Evolutionary conservation across 768 basidiomycete genomes (phyloP).

Genomic region (Phanerochaete carnosa): DNA sequence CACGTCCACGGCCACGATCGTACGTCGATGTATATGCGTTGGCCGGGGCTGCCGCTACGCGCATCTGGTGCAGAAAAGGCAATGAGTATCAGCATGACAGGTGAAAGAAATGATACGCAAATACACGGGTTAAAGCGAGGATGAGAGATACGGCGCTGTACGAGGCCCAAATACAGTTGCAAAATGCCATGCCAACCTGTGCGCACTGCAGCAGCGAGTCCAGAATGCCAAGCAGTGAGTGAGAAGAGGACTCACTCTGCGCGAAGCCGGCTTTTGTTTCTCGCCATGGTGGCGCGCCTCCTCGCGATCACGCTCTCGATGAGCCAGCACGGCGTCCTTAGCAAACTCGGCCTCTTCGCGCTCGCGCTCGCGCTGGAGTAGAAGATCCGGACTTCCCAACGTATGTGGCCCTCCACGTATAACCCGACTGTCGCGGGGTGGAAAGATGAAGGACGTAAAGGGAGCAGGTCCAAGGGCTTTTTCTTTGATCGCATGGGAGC

Average conservation of each 20-base stretch:
- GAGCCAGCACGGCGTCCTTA: constrained; percentile 16
- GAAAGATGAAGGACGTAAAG: constrained; percentile 12
- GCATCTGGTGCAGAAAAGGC: not conserved
- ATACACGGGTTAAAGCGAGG: not conserved
- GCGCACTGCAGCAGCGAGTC: not conserved
- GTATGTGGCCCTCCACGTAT: not conserved
- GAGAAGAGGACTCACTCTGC: constrained; percentile 8
- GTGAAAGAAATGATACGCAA: not conserved
- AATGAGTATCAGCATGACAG: not conserved
- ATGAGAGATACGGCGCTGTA: not conserved
- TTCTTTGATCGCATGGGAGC: not conserved
- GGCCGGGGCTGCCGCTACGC: not conserved
- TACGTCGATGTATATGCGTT: not conserved
- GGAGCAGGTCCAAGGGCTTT: not conserved
- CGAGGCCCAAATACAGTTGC: not conserved
- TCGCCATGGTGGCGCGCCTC: constrained; percentile 11
- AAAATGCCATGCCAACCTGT: not conserved
- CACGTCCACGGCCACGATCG: constrained; percentile 10
- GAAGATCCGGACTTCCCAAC: not conserved
- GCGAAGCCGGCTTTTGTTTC: not conserved
- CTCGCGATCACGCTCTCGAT: constrained; percentile 20
- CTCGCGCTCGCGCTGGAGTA: constrained; percentile 6
- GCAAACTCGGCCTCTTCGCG: constrained; percentile 7
- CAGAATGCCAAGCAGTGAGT: not conserved
- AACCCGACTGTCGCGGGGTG: not conserved